These are phyloP conservation scores for Epichloe brachyelytri DNA, from an alignment of 2,329 filamentous ascomycete genomes.

Conservation along the genomic window DNA sequence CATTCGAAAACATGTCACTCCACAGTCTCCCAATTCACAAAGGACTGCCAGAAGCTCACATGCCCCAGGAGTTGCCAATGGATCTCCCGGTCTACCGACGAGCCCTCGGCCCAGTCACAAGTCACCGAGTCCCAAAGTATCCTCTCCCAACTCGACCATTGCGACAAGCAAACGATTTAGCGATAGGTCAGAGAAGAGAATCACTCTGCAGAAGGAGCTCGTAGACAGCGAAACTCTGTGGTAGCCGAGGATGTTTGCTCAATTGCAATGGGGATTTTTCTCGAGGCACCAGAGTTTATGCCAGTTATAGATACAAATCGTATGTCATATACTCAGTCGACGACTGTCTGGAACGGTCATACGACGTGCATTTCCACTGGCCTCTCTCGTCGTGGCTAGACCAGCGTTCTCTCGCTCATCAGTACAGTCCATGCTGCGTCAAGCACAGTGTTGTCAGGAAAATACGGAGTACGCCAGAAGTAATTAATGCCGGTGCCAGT, in stretches of 20 bases:
- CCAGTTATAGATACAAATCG: neutral
- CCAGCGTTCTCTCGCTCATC: no score
- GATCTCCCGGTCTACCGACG: slow-evolving; percentile 18
- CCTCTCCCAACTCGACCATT: slow-evolving; percentile 8
- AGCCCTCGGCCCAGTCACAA: slow-evolving; percentile 14
- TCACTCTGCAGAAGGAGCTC: slow-evolving; percentile 3
- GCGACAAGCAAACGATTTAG: slow-evolving; percentile 5
- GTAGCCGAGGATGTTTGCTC: slow-evolving; percentile 9
- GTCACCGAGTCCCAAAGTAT: slow-evolving; percentile 9
- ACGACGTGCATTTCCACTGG: no score
- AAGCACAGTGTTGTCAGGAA: no score
- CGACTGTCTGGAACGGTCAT: no score
- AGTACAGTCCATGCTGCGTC: no score
- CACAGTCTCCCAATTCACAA: slow-evolving; percentile 10
- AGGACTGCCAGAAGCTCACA: slow-evolving; percentile 9
- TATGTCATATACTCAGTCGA: no score
- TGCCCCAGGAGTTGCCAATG: slow-evolving; percentile 12
- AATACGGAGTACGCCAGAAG: no score
- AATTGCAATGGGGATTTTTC: neutral
- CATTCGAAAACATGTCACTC: slow-evolving; percentile 19
- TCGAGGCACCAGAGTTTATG: neutral
- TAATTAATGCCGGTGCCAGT: no score
- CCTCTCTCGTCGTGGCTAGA: no score
- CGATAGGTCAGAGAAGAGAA: slow-evolving; percentile 6
- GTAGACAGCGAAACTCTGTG: slow-evolving; percentile 11